Conservation (phyloP, 1,284 basidiomycete genomes). For the Sanghuangporus weigelae region DNA sequence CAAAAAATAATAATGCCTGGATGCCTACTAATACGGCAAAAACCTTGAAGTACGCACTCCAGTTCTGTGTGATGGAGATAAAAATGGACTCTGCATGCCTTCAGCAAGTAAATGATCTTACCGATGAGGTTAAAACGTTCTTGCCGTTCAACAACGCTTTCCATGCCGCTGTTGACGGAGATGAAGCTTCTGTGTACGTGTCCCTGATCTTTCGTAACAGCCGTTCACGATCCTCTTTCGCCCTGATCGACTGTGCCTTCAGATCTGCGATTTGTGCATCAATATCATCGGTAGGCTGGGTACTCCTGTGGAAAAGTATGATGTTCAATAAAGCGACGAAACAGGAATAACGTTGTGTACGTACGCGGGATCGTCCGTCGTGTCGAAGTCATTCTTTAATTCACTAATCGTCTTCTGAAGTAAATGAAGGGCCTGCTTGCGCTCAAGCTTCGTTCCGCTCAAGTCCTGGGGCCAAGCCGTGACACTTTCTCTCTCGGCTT, state of each 20-base stretch:
- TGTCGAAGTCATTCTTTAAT: slow-evolving; percentile 42
- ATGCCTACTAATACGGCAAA: slow-evolving; percentile 4
- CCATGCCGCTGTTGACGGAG: neutral
- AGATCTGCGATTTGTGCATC: slow-evolving; percentile 9
- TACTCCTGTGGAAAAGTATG: slow-evolving; percentile 2
- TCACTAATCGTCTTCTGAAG: slow-evolving; percentile 53
- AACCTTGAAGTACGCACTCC: neutral
- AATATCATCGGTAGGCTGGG: slow-evolving; percentile 8
- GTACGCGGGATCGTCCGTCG: slow-evolving; percentile 12
- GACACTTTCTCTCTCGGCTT: slow-evolving; percentile 26
- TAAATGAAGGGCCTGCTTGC: slow-evolving; percentile 46
- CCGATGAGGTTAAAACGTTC: neutral
- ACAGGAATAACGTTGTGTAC: neutral
- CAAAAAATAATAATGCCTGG: slow-evolving; percentile 7
- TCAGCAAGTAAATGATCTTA: neutral
- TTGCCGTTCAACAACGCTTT: neutral
- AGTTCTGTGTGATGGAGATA: neutral
- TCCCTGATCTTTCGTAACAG: slow-evolving; percentile 7
- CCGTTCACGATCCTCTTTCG: slow-evolving; percentile 12
- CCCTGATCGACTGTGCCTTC: slow-evolving; percentile 13
- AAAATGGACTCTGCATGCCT: neutral
- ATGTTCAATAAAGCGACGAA: neutral
- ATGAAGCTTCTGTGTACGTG: neutral
- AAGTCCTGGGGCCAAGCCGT: slow-evolving; percentile 25
- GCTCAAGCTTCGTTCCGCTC: slow-evolving; percentile 34